Conservation (phyloP, 768 basidiomycete genomes). For the Daedaleopsis sinensis region DNA sequence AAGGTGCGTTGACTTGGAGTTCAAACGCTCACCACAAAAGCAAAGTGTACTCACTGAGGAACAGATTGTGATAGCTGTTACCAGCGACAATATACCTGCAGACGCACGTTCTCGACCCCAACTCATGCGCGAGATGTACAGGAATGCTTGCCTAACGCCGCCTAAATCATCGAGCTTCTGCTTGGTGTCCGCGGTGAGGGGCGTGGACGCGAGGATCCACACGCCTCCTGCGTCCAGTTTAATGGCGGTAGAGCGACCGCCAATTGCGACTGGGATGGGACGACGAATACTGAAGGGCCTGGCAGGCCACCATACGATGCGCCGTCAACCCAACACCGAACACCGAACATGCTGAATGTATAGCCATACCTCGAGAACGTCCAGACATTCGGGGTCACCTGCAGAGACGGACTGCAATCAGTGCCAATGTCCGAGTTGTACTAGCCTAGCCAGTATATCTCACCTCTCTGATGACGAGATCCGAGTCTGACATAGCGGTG, state of each 20-base stretch:
- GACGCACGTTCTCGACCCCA: not conserved
- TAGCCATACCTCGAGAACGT: slow-evolving; percentile 54
- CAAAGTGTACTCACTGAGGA: slow-evolving; percentile 41
- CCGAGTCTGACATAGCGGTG: not conserved
- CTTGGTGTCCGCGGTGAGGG: slow-evolving; percentile 63
- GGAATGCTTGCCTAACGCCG: slow-evolving; percentile 53
- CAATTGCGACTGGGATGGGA: slow-evolving; percentile 73
- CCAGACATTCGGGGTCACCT: slow-evolving; percentile 45
- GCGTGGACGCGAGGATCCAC: slow-evolving; percentile 79
- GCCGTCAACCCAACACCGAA: too few relatives aligned
- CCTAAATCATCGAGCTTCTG: slow-evolving; percentile 60
- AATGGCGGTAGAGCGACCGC: slow-evolving; percentile 79
- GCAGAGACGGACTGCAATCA: not conserved
- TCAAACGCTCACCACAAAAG: slow-evolving; percentile 4
- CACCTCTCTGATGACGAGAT: not conserved
- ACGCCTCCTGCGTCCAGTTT: slow-evolving; percentile 62
- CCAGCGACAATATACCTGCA: slow-evolving; percentile 55
- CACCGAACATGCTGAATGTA: not conserved
- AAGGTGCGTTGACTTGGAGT: slow-evolving; percentile 32
- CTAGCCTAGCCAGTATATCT: not conserved
- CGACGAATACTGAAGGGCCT: slow-evolving; percentile 65
- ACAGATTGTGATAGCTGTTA: slow-evolving; percentile 57
- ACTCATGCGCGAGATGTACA: not conserved
- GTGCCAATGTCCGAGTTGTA: not conserved
- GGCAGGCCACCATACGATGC: slow-evolving; percentile 3